Base-by-base conservation (phyloP, 75 land plant genomes). In the Ceratopteris richardii region DNA sequence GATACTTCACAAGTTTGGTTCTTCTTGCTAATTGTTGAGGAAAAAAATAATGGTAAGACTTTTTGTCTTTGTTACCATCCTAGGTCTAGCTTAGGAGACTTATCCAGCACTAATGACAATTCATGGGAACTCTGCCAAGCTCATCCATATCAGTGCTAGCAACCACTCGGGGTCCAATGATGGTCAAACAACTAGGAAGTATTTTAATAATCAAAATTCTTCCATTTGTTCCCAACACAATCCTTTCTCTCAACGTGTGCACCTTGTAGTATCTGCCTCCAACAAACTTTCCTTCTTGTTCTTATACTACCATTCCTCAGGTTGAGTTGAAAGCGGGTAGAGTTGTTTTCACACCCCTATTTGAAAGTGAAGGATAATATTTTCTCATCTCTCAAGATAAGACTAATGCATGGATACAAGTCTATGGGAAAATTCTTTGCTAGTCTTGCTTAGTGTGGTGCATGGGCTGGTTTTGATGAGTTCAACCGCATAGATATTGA, bases 161-260 rank as follows among this genome's bases (percentile, higher is more conserved):
- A 65, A 55, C 73, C 31, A 80, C 84, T 68, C 82, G 82, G 4
- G 25, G 71, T 37, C 86, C 84, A 21, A 71, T 75, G 64, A 72
- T 92, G 80, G 86, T 82, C 16, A 77, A 61, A 63, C 72, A 80
- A 56, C 97, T 89, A 31, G 97, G 97, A 56, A 82, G 74, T 63
- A 71, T 80, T 22, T 76, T 92, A 33, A 92, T 84, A 63, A 54
- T 83, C 13, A 82, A 84, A 66, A 54, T 82, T 13, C 37, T 33
- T 33, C 37, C 3, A 33, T 66, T 88, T 9, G 63, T 31, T 29
- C 43, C 1, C 68, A 33, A 3, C 20, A 31, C 30, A 33, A 47
- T 51, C 39, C 44, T 1, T 29, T 39, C 54, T 25, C 64, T 54
- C 25, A 20, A 37, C 20, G 10, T 10, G 61, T 14, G 11, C 13